Base-by-base conservation (phyloP, 345 rosid species). In the Brassica napus region DNA sequence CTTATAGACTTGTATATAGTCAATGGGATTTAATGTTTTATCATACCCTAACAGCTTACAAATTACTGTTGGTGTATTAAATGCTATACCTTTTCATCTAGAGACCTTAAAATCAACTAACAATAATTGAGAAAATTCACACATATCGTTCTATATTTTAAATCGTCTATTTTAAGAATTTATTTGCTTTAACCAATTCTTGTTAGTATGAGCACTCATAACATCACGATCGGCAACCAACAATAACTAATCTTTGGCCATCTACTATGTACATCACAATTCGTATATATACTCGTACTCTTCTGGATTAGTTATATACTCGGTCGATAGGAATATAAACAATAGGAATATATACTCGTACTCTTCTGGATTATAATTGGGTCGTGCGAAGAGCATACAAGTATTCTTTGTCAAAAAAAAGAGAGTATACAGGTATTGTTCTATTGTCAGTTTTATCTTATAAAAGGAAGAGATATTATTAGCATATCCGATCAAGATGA, bases 401-500 rank as follows among this genome's bases (percentile, higher is more conserved):
- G 24, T 34, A 65, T n/a, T 21, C 21, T 18, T 18, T 18, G 21
- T 18, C 21, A 18, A 18, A 18, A 18, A 18, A 18, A 18, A 18
- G 21, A 18, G 21, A 55, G 18, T 28, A 58, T n/a, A 37, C 18
- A 55, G 3, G 24, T 34, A 65, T n/a, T 21, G 4, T 54, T 18
- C 15, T 32, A 15, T 4, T 68, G 65, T 60, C 31, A 60, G 4
- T 44, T 21, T 9, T 14, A 6, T 21, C 8, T 10, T 52, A 70
- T 14, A 9, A n/a, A 42, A 49, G 8, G 24, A 47, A 47, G 12
- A 62, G 1, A 65, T 54, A 49, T 62, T 70, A 52, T 11, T 54
- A 23, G 44, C 60, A 77, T 65, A 54, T 71, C 77, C 77, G 67
- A 71, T 39, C 72, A 78, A 78, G 68, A 44, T 42, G 68, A 64